Conservation (phyloP, 768 basidiomycete genomes). For the Sporobolomyces roseus region DNA sequence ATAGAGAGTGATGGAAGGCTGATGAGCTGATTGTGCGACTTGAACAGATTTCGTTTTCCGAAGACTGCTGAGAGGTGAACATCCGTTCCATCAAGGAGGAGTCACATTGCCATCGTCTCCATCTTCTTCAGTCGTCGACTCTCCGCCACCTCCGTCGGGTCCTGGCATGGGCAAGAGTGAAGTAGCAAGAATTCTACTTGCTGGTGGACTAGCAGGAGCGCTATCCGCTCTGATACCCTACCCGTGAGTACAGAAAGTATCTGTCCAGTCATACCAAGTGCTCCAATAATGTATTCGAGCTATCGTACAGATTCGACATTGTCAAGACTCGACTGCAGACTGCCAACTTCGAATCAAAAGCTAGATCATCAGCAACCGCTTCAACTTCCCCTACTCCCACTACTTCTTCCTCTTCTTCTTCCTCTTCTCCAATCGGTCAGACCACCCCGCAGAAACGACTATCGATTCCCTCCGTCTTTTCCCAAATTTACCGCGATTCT, state of each 20-base stretch:
- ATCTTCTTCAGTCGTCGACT: background rate
- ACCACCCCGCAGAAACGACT: background rate
- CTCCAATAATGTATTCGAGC: too few species aligned
- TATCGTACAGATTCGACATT: slow-evolving; percentile 37
- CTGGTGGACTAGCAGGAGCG: slow-evolving; percentile 37
- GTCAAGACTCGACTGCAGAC: slow-evolving; percentile 42
- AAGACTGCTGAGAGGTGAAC: slow-evolving; percentile 33
- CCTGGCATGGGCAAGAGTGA: slow-evolving; percentile 25
- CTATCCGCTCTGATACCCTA: slow-evolving; percentile 36
- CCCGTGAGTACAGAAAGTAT: slow-evolving; percentile 18
- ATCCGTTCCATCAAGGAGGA: slow-evolving; percentile 19
- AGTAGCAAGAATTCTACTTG: slow-evolving; percentile 27
- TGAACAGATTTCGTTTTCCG: slow-evolving; percentile 33
- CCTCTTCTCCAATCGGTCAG: slow-evolving; percentile 26
- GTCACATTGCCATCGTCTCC: background rate
- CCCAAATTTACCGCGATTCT: slow-evolving; percentile 34
- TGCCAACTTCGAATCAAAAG: slow-evolving; percentile 30
- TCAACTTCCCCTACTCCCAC: too few species aligned
- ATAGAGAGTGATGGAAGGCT: background rate
- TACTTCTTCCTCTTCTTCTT: background rate
- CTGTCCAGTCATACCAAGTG: background rate
- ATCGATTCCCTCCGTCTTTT: slow-evolving; percentile 6
- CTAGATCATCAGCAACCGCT: too few species aligned
- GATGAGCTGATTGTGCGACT: background rate
- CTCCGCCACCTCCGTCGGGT: background rate